Evolutionary conservation across 2,329 filamentous ascomycete genomes (phyloP), one percentile per base, ranked within the genome.

Genomic region (Colletotrichum costaricense): DNA sequence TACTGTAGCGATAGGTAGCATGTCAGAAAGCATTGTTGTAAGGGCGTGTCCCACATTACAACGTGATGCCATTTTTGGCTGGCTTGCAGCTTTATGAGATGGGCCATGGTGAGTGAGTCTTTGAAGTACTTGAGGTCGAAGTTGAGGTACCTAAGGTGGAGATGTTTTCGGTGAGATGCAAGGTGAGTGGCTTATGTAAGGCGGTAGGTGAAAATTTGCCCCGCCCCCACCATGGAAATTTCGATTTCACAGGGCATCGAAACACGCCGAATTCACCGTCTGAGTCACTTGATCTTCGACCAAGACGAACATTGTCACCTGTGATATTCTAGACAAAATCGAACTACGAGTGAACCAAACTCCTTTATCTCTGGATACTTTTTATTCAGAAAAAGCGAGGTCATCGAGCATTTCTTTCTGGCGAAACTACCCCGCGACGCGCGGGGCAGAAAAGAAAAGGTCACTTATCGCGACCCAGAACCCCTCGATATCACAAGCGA

Each of bases 201-300:
- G 24, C 9, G 30, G 63, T 16, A 33, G 71, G 65, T 74, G 64
- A 74, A 75, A 69, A 69, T 62, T 69, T 75, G 74, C 75, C 75
- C 75, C 74, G 75, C 75, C 73, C 75, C 75, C 75, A 75, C 75
- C 71, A 76, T 75, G 63, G 71, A 69, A 69, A 72, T 75, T 75
- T 75, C 68, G 49, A 74, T 68, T 67, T 63, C 69, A 57, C 69
- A 65, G 63, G 72, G 68, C 67, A 57, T 28, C 60, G 66, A 72
- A 54, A 59, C 42, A 69, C n/a, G 30, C 54, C 19, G 14, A 60
- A 73, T 12, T 33, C 12, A 35, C 60, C 33, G 42, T n/a, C 54
- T 66, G 70, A 65, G 52, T 73, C 67, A 73, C 67, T 22, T 26
- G 12, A 11, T 49, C 30, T 22, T 16, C 54, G 12, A 7, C 19